Conservation (phyloP, 2,329 filamentous ascomycete genomes). For the Paramyrothecium sp. region DNA sequence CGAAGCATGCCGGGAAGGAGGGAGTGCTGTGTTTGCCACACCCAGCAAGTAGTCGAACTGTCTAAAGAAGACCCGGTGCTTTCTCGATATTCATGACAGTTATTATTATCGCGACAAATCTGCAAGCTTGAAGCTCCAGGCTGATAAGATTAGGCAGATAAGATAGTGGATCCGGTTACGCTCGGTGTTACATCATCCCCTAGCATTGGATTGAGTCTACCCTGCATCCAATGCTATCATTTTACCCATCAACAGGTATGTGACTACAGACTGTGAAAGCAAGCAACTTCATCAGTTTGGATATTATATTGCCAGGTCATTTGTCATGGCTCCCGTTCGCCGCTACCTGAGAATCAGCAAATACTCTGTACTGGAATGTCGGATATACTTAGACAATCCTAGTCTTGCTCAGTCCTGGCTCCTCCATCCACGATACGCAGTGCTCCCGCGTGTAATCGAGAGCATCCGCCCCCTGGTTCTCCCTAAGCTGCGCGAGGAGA, state of each 20-base stretch:
- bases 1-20: slow-evolving; percentile 23
- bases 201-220: not conserved
- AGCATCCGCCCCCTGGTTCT: slow-evolving; percentile 82
- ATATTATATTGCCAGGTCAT: no score
- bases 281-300: no score
- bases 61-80: slow-evolving; percentile 11
- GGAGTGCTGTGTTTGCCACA: not conserved
- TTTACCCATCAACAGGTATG: no score
- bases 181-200: not conserved
- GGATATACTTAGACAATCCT: slow-evolving; percentile 93
- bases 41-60: not conserved
- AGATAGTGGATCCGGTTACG: not conserved
- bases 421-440: slow-evolving; percentile 70
- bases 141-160: not conserved
- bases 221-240: no score
- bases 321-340: slow-evolving; percentile 77
- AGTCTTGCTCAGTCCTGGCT: slow-evolving; percentile 81
- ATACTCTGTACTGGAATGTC: slow-evolving; percentile 92
- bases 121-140: not conserved
- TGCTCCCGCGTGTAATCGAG: slow-evolving; percentile 80
- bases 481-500: slow-evolving; percentile 88
- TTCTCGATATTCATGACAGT: not conserved
- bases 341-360: slow-evolving; percentile 90
- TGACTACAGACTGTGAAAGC: no score
- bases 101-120: not conserved